A percentile compares a stretch with the other conserved stretches of the same genome.
Conservation (phyloP, 805 yeast species). For the Starmerella ratchasimensis region DNA sequence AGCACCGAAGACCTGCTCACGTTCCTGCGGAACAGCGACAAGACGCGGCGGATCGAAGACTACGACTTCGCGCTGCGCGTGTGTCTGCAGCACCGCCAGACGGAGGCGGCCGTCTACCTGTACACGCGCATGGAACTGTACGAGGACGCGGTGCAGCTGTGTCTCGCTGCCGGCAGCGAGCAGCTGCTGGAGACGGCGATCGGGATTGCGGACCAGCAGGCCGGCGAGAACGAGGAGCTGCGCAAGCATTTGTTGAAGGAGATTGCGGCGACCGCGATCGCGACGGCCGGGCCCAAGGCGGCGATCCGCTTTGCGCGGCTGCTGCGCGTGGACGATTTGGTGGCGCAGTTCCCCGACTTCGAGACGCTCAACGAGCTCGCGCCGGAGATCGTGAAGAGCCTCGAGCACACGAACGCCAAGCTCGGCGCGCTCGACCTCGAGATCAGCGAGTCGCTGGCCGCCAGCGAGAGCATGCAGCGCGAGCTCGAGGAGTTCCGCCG, state of each 20-base stretch:
- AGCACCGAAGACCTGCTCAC: conserved; percentile 31
- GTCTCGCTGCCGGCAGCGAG: conserved; percentile 35
- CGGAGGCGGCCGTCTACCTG: conserved; percentile 58
- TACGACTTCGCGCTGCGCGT: conserved; percentile 61
- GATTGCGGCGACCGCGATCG: conserved; percentile 36
- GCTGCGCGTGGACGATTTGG: conserved; percentile 57
- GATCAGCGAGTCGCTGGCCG: conserved; percentile 57
- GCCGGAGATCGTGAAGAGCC: conserved; percentile 65
- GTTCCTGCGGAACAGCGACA: conserved; percentile 37
- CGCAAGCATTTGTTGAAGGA: conserved; percentile 64
- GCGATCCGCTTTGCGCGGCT: conserved; percentile 20
- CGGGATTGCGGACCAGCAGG: conserved; percentile 38
- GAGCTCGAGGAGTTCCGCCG: conserved; percentile 41
- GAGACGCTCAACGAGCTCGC: conserved; percentile 70
- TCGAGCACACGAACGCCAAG: conserved; percentile 55
- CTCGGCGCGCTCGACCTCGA: conserved; percentile 56
- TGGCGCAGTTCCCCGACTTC: conserved; percentile 76
- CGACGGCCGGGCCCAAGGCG: conserved; percentile 22
- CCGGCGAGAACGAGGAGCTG: conserved; percentile 33
- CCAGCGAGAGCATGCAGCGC: conserved; percentile 42
- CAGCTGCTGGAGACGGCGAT: conserved; percentile 47
- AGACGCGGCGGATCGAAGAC: conserved; percentile 27
- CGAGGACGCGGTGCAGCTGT: conserved; percentile 70
- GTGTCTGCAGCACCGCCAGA: conserved; percentile 45
- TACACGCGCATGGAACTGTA: conserved; percentile 52